Base-by-base conservation (phyloP, 805 yeast genomes). In the Cyberlindnera suaveolens region DNA sequence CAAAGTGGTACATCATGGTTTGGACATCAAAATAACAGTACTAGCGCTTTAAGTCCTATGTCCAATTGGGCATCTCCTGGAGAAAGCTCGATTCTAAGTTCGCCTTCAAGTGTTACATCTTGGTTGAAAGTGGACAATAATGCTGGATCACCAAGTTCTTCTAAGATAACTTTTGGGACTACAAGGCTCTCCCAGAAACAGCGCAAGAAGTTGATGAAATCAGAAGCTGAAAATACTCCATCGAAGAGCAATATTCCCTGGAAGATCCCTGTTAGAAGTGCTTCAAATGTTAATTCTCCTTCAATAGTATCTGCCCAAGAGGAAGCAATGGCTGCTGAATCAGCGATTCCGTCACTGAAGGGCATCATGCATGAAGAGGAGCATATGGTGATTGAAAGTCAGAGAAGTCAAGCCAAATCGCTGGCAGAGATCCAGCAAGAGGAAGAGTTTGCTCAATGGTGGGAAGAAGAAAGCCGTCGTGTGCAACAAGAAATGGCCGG, bases 361-460 rank as follows among this genome's bases (percentile, higher is more conserved):
- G 75, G 71, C n/a, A 63, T 72, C 11, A 71, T 70, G 63, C 63
- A 67, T 27, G 71, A 72, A 40, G 79, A 75, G 42, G 67, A 75
- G 17, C 60, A 70, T 31, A 65, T 59, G 47, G 52, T 63, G 3
- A 67, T 66, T 48, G 62, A 61, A 39, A 53, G 40, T 56, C 54
- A 44, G 64, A 65, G 39, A 47, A 61, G 62, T 26, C 49, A 61
- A 11, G 39, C 36, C 27, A 69, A 69, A 42, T 70, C 85, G 1
- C 61, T 85, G 35, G 80, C 76, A 37, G 96, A 89, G 45, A 74
- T 84, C 37, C 82, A 81, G 56, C 82, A 81, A 50, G 96, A 89
- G 49, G 86, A 85, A 55, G 88, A 82, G 56, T 89, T 89, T 66
- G 89, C 82, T 26, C 73, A 67, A 46, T 89, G 96, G 96, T 89